phyloP scores from a whole-genome alignment of 2,329 filamentous ascomycete species.

The Fusarium setosum region DNA sequence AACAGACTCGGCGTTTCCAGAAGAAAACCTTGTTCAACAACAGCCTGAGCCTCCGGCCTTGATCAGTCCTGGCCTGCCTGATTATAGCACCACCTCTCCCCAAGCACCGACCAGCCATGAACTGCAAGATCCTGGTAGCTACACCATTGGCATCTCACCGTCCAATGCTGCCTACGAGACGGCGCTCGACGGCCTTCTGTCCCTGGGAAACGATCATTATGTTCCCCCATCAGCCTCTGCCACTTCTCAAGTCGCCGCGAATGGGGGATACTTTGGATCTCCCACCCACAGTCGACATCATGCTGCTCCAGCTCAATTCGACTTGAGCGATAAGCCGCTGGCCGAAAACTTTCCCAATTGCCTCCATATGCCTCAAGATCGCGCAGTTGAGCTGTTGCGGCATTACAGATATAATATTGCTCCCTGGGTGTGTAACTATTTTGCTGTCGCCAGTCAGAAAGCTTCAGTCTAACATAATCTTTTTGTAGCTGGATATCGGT shows the following conservation, averaged over 20 bases:
- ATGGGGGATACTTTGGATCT: slow-evolving; percentile 18
- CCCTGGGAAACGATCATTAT: slow-evolving; percentile 46
- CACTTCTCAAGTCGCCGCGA: slow-evolving; percentile 12
- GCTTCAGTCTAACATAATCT: slow-evolving; percentile 3
- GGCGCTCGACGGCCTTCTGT: slow-evolving; percentile 48
- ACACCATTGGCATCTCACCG: slow-evolving; percentile 33
- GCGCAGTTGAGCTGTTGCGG: slow-evolving; percentile 48
- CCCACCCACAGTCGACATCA: slow-evolving; percentile 15
- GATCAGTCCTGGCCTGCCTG: slow-evolving; percentile 11
- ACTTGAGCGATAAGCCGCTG: slow-evolving; percentile 7
- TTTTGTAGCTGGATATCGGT: slow-evolving; percentile 54
- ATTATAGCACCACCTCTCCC: slow-evolving; percentile 16
- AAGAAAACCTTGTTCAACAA: slow-evolving; percentile 1
- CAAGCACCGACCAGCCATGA: slow-evolving; percentile 1
- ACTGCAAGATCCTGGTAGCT: slow-evolving; percentile 15
- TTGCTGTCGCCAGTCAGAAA: neutral
- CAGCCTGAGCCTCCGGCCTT: slow-evolving; percentile 11
- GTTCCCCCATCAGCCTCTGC: slow-evolving; percentile 10
- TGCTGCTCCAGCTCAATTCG: slow-evolving; percentile 2
- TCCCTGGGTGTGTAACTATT: slow-evolving; percentile 52
- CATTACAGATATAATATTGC: slow-evolving; percentile 58
- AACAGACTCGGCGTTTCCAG: neutral
- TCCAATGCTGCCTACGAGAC: slow-evolving; percentile 46
- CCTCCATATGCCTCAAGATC: slow-evolving; percentile 40
- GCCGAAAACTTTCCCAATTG: slow-evolving; percentile 37